These are phyloP conservation scores for Roridomyces roridus DNA, from an alignment of 768 basidiomycete genomes.

Conservation along the genomic window DNA sequence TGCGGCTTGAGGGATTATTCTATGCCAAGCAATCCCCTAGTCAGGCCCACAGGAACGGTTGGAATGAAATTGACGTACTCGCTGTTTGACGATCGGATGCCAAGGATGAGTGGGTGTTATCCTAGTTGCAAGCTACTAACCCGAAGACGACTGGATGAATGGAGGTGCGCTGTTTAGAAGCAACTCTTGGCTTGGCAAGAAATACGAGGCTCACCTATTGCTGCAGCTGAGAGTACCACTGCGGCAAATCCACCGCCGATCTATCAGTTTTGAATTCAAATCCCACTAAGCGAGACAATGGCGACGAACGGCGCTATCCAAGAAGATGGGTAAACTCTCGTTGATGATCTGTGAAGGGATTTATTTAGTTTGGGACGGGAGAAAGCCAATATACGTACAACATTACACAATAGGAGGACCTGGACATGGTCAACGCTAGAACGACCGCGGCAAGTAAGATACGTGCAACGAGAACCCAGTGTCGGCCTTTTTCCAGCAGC, in stretches of 20 bases:
- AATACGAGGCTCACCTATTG: conserved; percentile 53
- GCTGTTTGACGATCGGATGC: too few species aligned
- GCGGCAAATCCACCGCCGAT: conserved; percentile 78
- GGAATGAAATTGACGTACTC: conserved; percentile 58
- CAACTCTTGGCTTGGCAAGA: neutral
- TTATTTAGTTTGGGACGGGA: neutral
- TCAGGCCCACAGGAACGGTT: too few species aligned
- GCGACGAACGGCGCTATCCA: conserved; percentile 72
- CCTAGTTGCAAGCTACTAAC: too few species aligned
- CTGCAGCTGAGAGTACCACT: conserved; percentile 75
- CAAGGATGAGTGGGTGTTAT: too few species aligned
- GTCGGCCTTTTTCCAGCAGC: conserved; percentile 70
- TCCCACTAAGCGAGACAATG: neutral
- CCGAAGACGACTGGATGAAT: conserved; percentile 74
- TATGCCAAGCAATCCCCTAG: too few species aligned
- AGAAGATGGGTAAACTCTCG: conserved; percentile 83
- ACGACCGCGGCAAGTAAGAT: neutral
- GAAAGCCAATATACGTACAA: conserved; percentile 52
- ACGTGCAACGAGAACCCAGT: conserved; percentile 93
- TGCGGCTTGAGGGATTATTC: conserved; percentile 73
- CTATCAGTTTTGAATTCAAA: conserved; percentile 10
- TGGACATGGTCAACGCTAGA: conserved; percentile 27
- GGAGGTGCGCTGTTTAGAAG: too few species aligned
- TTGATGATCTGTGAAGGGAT: conserved; percentile 71
- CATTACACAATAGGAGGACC: conserved; percentile 90